These are phyloP conservation scores for Starmerella bombicola DNA, from an alignment of 805 yeast genomes.

Conservation along the genomic window DNA sequence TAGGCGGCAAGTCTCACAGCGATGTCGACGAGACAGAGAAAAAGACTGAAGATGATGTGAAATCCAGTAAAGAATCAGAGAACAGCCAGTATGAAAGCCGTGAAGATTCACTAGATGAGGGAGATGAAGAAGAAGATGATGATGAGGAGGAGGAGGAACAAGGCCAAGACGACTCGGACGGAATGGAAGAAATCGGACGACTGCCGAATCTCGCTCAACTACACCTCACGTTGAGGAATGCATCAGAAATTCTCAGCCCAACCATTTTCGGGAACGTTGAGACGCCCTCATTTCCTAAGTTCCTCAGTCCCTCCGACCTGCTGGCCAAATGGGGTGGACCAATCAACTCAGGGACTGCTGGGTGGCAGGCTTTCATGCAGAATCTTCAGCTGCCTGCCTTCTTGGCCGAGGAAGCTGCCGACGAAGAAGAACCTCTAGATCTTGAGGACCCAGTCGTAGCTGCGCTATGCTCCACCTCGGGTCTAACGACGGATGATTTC, in stretches of 20 bases:
- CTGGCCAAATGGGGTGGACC: constrained; percentile 17
- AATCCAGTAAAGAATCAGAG: no score
- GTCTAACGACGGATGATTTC: constrained; percentile 33
- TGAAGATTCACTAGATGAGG: no score
- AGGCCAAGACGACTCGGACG: constrained; percentile 11
- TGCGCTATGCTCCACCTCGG: constrained; percentile 28
- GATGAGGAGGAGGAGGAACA: constrained; percentile 8
- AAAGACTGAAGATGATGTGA: no score
- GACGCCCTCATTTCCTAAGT: background rate
- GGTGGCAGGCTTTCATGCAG: constrained; percentile 16
- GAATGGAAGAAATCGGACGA: constrained; percentile 18
- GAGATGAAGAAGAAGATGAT: constrained; percentile 6
- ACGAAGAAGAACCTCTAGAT: constrained; percentile 10
- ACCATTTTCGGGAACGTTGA: background rate
- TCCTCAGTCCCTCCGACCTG: constrained; percentile 12
- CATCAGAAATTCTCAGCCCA: constrained; percentile 11
- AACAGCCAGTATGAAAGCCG: no score
- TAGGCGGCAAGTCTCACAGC: no score
- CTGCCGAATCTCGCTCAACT: constrained; percentile 19
- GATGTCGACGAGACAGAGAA: no score
- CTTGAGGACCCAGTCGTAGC: constrained; percentile 2
- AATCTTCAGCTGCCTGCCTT: constrained; percentile 14
- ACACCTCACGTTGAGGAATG: constrained; percentile 16
- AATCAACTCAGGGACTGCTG: background rate
- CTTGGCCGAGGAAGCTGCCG: constrained; percentile 3